Conservation (phyloP, 2,329 filamentous ascomycete genomes). For the Apiospora saccharicola region DNA sequence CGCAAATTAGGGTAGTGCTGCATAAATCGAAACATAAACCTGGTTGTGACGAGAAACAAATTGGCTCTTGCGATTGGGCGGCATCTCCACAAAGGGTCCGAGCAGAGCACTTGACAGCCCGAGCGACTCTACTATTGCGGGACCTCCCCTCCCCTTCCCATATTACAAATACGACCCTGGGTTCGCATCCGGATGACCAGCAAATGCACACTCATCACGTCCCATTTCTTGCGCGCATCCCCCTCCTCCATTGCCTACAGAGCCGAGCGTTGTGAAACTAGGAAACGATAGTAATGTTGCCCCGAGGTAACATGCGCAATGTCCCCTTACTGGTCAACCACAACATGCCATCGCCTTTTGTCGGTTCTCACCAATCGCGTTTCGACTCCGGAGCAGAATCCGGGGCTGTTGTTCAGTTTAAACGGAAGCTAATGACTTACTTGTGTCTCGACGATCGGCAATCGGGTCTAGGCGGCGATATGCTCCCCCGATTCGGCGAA, state of each 20-base stretch:
- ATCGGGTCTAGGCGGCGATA: neutral
- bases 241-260: neutral
- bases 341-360: neutral
- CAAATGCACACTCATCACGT: neutral
- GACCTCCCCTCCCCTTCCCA: neutral
- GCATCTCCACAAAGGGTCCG: neutral
- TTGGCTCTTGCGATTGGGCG: neutral
- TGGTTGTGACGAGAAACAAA: neutral
- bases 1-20: neutral
- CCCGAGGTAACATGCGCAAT: neutral
- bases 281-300: neutral
- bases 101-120: neutral
- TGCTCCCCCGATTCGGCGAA: neutral
- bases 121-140: neutral
- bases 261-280: neutral
- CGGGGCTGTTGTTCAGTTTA: neutral
- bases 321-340: neutral
- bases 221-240: neutral
- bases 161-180: neutral
- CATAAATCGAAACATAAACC: constrained; percentile 7
- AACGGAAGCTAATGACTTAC: neutral
- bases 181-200: neutral
- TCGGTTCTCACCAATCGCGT: neutral
- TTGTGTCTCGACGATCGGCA: neutral
- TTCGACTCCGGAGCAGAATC: neutral